These are phyloP conservation scores for Yarrowia divulgata DNA, from an alignment of 805 yeast species.

Conservation along the genomic window DNA sequence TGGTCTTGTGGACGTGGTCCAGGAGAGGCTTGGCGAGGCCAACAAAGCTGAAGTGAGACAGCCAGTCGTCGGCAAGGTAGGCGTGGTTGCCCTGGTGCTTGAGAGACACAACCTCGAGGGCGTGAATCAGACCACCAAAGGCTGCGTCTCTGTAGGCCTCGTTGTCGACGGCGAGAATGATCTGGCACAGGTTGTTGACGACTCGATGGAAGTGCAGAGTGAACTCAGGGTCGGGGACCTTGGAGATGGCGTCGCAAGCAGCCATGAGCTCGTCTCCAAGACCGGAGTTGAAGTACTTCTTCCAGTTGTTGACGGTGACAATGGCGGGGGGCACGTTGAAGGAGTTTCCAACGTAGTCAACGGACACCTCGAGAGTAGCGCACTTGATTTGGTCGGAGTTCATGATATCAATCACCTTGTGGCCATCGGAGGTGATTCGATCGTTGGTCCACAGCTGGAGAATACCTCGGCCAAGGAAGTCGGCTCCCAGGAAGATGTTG, in stretches of 20 bases:
- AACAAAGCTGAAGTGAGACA: conserved; percentile 21
- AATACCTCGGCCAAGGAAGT: conserved; percentile 64
- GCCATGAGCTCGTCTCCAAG: conserved; percentile 31
- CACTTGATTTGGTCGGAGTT: conserved; percentile 51
- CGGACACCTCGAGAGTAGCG: conserved; percentile 59
- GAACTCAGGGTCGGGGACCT: conserved; percentile 37
- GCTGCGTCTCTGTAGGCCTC: conserved; percentile 33
- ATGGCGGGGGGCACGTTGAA: conserved; percentile 59
- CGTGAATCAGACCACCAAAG: conserved; percentile 27
- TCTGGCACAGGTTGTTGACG: conserved; percentile 35
- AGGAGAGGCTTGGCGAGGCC: conserved; percentile 23
- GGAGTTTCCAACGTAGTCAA: conserved; percentile 72
- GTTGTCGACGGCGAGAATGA: conserved; percentile 23
- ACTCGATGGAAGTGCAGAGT: conserved; percentile 23
- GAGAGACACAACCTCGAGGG: conserved; percentile 23
- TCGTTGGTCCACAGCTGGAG: conserved; percentile 51
- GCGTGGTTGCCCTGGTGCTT: conserved; percentile 30
- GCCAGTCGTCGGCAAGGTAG: conserved; percentile 38
- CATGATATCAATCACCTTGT: conserved; percentile 16
- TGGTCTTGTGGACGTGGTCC: conserved; percentile 25
- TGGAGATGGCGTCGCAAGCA: conserved; percentile 20
- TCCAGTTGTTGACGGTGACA: conserved; percentile 63
- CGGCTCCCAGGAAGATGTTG: conserved; percentile 68
- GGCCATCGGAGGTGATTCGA: conserved; percentile 27
- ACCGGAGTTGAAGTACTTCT: conserved; percentile 44